phyloP scores from a whole-genome alignment of 805 yeast species.

The Sugiyamaella marilandica region DNA sequence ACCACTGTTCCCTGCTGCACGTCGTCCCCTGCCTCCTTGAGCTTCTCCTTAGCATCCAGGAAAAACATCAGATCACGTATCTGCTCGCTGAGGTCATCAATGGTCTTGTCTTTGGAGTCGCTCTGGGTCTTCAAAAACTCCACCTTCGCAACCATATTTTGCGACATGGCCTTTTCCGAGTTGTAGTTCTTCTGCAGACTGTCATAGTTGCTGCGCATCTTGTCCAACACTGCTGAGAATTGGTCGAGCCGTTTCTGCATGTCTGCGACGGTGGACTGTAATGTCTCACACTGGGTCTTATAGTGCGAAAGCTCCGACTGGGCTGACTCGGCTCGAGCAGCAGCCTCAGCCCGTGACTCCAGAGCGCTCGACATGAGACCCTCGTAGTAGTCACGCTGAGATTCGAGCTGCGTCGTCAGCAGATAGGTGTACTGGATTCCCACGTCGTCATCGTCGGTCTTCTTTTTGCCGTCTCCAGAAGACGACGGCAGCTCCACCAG shows the following conservation, averaged over 20 bases:
- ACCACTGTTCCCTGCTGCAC: constrained; percentile 56
- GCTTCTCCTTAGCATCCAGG: constrained; percentile 66
- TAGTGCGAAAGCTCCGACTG: not conserved
- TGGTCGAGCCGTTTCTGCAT: constrained; percentile 5
- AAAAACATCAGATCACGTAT: constrained; percentile 71
- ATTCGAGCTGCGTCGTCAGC: constrained; percentile 72
- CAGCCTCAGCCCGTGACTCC: constrained; percentile 12
- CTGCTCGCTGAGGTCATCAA: constrained; percentile 31
- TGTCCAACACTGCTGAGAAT: constrained; percentile 16
- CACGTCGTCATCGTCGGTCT: constrained; percentile 41
- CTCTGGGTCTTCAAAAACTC: constrained; percentile 33
- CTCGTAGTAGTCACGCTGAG: constrained; percentile 82
- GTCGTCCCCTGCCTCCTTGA: constrained; percentile 66
- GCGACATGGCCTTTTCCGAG: constrained; percentile 47
- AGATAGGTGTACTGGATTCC: constrained; percentile 78
- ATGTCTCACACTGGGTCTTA: not conserved
- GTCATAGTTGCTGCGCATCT: constrained; percentile 24
- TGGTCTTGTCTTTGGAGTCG: constrained; percentile 15
- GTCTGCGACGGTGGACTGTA: not conserved
- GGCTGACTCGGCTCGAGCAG: constrained; percentile 6
- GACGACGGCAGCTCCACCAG: constrained; percentile 52
- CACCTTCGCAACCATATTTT: constrained; percentile 39
- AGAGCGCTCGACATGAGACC: constrained; percentile 38
- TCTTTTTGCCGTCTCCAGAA: constrained; percentile 8
- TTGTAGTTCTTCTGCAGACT: constrained; percentile 35